Conservation (phyloP, 2,329 filamentous ascomycete species). For the Fusarium proliferatum region DNA sequence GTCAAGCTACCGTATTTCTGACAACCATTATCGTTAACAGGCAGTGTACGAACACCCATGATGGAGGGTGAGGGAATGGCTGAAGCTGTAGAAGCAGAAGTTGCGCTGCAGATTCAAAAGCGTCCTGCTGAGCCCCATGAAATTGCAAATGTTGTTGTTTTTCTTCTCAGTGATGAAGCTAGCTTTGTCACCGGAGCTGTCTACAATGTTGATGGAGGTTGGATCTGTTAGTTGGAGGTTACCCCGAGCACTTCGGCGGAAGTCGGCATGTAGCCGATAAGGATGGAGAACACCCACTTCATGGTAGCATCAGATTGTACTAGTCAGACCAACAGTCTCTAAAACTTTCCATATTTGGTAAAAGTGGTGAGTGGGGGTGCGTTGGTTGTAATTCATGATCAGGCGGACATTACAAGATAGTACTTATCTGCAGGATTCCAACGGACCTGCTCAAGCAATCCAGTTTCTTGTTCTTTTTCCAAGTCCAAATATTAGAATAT, state of each 20-base stretch:
- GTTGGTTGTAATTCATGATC: not conserved
- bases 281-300: not conserved
- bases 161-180: not conserved
- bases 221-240: not conserved
- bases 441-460: too few species aligned
- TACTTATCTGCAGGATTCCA: not conserved
- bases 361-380: not conserved
- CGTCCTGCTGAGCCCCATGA: not conserved
- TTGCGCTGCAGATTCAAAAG: not conserved
- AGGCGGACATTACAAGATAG: not conserved
- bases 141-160: not conserved
- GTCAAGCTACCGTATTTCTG: not conserved
- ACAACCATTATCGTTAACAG: not conserved
- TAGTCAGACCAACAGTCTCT: not conserved
- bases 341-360: not conserved
- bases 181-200: not conserved
- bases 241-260: not conserved
- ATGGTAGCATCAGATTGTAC: not conserved
- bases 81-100: not conserved
- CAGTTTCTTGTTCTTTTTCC: not conserved
- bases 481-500: not conserved
- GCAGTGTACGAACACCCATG: not conserved
- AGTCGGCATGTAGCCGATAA: not conserved
- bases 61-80: not conserved
- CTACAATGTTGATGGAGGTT: not conserved